phyloP scores from a whole-genome alignment of 176 grass and related monocot genomes.

The Avena atlantica region DNA sequence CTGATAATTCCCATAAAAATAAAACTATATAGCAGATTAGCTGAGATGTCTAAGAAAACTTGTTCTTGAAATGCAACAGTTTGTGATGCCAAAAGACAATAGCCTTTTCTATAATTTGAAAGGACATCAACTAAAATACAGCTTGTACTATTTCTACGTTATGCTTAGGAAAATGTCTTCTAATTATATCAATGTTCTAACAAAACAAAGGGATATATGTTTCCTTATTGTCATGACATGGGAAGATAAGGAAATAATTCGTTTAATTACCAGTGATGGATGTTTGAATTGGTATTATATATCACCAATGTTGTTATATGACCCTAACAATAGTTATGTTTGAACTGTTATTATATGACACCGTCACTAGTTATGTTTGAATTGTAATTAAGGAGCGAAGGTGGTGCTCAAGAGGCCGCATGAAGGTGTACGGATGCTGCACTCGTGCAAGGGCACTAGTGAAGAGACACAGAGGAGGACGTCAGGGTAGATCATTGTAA shows the following conservation, averaged over 20 bases:
- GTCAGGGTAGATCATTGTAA: neutral
- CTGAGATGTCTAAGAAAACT: neutral
- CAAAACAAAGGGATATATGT: neutral
- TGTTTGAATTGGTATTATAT: constrained; percentile 26
- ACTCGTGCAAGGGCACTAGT: neutral
- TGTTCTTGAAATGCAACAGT: neutral
- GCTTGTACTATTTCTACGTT: neutral
- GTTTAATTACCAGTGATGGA: neutral
- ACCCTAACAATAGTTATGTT: neutral
- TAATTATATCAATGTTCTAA: neutral
- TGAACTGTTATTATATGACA: neutral
- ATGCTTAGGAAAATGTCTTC: neutral
- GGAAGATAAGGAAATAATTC: constrained; percentile 6
- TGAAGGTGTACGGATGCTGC: neutral
- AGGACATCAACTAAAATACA: neutral
- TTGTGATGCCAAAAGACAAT: neutral
- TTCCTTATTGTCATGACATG: neutral
- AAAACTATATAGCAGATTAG: neutral
- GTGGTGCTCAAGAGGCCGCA: neutral
- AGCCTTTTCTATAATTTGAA: neutral
- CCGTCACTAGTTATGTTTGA: constrained; percentile 18
- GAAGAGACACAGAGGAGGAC: neutral
- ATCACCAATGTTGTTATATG: neutral
- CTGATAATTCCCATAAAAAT: neutral
- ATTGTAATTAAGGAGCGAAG: neutral